A percentile compares a stretch with the other conserved stretches of the same genome.
These are phyloP conservation scores for Boletellus ananiceps DNA, from an alignment of 768 basidiomycete species.

Conservation along the genomic window DNA sequence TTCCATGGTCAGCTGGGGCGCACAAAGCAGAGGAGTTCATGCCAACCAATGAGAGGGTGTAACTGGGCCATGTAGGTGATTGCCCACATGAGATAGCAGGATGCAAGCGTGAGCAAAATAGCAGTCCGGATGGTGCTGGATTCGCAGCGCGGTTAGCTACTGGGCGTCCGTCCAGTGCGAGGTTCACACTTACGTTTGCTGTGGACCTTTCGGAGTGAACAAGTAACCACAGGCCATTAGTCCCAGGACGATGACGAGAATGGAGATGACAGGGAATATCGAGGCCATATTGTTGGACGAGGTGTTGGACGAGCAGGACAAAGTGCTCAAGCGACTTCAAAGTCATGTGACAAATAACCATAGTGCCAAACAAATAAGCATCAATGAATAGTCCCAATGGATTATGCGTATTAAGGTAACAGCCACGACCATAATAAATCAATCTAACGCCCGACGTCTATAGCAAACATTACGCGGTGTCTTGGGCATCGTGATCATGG, in stretches of 20 bases:
- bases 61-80: conserved; percentile 95
- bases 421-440: conserved; percentile 9
- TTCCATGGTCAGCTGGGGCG: not conserved
- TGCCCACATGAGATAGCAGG: conserved; percentile 95
- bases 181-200: conserved; percentile 70
- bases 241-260: conserved; percentile 59
- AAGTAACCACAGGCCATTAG: conserved; percentile 64
- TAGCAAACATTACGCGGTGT: conserved; percentile 60
- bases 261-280: conserved; percentile 61
- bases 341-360: conserved; percentile 8
- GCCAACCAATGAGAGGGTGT: conserved; percentile 81
- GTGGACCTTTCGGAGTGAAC: conserved; percentile 77
- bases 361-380: not conserved
- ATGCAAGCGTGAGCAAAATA: conserved; percentile 70
- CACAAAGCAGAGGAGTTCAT: no score
- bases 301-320: not conserved
- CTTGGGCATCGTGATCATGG: conserved; percentile 91
- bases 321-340: not conserved
- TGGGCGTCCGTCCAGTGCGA: not conserved
- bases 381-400: not conserved
- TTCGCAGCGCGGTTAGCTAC: not conserved
- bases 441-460: conserved; percentile 59
- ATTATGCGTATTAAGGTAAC: conserved; percentile 3
- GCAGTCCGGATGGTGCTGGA: conserved; percentile 78
- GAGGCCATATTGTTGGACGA: conserved; percentile 52